phyloP scores from a whole-genome alignment of 2,329 filamentous ascomycete genomes.

The Colletotrichum zoysiae region DNA sequence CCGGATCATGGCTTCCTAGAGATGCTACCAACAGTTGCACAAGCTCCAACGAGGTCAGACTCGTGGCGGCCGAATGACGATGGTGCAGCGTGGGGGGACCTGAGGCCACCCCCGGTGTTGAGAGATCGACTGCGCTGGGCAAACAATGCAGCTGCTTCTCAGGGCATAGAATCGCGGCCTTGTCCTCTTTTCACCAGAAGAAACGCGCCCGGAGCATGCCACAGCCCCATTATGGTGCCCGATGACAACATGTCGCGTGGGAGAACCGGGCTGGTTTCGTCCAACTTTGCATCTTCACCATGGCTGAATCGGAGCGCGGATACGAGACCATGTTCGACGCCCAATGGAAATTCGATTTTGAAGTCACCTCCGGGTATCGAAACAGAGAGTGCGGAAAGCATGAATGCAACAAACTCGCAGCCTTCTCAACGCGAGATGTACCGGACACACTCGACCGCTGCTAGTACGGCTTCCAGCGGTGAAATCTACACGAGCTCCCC shows the following conservation, averaged over 20 bases:
- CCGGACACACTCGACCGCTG: not conserved
- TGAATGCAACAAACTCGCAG: not conserved
- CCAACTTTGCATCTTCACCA: not conserved
- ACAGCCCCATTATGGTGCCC: not conserved
- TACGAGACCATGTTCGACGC: not conserved
- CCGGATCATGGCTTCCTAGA: constrained; percentile 8
- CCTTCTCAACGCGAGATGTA: not conserved
- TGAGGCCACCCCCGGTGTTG: not conserved
- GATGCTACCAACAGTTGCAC: not conserved
- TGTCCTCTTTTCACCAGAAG: not conserved
- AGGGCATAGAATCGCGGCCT: not conserved
- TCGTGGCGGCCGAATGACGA: constrained; percentile 21
- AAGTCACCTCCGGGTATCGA: not conserved
- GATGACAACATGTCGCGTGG: not conserved
- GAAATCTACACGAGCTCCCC: constrained; percentile 5
- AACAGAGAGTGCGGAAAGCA: not conserved
- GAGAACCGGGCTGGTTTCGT: not conserved
- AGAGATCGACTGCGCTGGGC: constrained; percentile 7
- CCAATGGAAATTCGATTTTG: not conserved
- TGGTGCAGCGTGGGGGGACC: constrained; percentile 14
- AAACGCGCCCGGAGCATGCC: not conserved
- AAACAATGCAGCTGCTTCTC: not conserved
- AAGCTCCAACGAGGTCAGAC: constrained; percentile 15
- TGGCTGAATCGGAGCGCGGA: not conserved
- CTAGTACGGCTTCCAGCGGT: not conserved